Evolutionary conservation across 2,329 filamentous ascomycete genomes (phyloP).

Genomic region (Aspergillus flavus): DNA sequence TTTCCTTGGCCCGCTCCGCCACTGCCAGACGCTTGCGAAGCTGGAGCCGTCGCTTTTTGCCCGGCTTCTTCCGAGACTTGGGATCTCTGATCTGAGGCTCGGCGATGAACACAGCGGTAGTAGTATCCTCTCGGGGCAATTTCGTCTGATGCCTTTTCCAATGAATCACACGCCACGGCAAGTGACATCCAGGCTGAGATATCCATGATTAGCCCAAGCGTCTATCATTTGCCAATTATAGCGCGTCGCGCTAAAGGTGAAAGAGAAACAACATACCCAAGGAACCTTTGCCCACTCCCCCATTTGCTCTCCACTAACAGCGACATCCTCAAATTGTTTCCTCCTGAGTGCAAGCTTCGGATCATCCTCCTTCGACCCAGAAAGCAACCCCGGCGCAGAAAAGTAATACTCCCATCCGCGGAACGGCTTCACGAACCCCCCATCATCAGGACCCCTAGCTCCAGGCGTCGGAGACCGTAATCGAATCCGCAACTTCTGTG

Average conservation of each 20-base stretch:
- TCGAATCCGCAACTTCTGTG: constrained; percentile 43
- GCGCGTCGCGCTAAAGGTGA: not conserved
- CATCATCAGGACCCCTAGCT: constrained; percentile 29
- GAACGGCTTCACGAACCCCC: constrained; percentile 43
- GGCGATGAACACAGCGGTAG: constrained; percentile 24
- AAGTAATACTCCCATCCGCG: constrained; percentile 48
- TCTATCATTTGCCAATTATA: not conserved
- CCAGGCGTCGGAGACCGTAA: constrained; percentile 43
- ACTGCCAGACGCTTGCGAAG: constrained; percentile 38
- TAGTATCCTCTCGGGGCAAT: constrained; percentile 22
- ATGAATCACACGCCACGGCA: constrained; percentile 45
- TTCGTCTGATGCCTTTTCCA: constrained; percentile 39
- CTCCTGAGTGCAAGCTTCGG: constrained; percentile 22
- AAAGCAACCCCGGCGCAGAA: constrained; percentile 35
- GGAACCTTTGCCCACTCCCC: constrained; percentile 31
- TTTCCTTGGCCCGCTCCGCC: constrained; percentile 35
- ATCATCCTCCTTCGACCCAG: constrained; percentile 20
- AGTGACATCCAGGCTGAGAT: constrained; percentile 42
- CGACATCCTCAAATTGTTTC: constrained; percentile 39
- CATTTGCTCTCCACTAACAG: constrained; percentile 39
- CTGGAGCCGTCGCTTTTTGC: constrained; percentile 46
- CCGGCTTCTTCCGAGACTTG: constrained; percentile 43
- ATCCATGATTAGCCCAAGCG: constrained; percentile 1
- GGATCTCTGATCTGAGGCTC: constrained; percentile 28
- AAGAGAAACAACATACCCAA: constrained; percentile 35